phyloP scores from a whole-genome alignment of 192 early-diverging fungal genomes.

The Coemansia sp. region DNA sequence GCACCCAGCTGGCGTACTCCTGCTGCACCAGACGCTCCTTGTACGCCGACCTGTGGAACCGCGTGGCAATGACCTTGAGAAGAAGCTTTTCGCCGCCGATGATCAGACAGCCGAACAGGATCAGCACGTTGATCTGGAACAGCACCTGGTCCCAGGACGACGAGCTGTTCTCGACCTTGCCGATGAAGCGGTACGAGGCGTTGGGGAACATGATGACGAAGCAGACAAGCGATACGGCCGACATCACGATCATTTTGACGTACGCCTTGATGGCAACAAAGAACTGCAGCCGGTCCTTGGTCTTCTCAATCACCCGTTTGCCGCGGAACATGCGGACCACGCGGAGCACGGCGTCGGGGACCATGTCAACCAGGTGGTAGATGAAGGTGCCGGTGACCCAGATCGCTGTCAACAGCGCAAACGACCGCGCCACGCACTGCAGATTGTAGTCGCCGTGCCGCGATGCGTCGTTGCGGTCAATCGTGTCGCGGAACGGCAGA shows the following conservation, averaged over 20 bases:
- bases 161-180: conserved; percentile 34
- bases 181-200: conserved; percentile 50
- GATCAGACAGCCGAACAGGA: conserved; percentile 56
- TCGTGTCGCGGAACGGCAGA: conserved; percentile 31
- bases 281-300: conserved; percentile 58
- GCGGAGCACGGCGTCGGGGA: conserved; percentile 57
- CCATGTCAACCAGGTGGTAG: conserved; percentile 59
- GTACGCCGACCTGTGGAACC: conserved; percentile 66
- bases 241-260: conserved; percentile 59
- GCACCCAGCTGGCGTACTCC: conserved; percentile 61
- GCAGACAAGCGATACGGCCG: conserved; percentile 53
- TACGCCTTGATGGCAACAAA: conserved; percentile 59
- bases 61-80: conserved; percentile 64
- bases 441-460: conserved; percentile 36
- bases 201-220: conserved; percentile 60
- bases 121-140: conserved; percentile 57
- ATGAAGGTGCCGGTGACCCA: conserved; percentile 57
- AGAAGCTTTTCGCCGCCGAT: conserved; percentile 63
- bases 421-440: conserved; percentile 48
- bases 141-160: conserved; percentile 56
- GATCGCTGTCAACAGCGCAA: conserved; percentile 52
- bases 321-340: conserved; percentile 50
- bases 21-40: conserved; percentile 64
- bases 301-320: conserved; percentile 52
- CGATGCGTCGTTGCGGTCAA: conserved; percentile 1